Evolutionary conservation across 345 rosid genomes (phyloP), one percentile per base, ranked within the genome.

Genomic region (Hypericum androsaemum): DNA sequence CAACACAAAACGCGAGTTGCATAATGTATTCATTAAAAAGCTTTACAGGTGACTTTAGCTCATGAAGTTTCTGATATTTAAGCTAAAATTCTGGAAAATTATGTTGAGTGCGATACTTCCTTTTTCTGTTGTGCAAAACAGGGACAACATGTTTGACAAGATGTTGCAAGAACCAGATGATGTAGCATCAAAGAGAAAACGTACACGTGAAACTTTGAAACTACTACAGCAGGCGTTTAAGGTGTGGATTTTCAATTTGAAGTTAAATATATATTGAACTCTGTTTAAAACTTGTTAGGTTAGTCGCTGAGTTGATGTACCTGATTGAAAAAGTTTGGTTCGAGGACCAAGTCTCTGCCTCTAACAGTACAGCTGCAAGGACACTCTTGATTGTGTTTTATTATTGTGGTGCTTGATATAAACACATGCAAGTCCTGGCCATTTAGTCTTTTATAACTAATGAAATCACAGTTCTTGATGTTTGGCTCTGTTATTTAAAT

Each of bases 81-180:
- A 3, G n/a, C 44, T 15, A 35, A 8, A 36, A 12, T n/a, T 46
- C 1, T 45, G n/a, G 5, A 36, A 9, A 11, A 7, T 10, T n/a
- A 6, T 43, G 38, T 54, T 64, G 15, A 62, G 16, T 43, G 16
- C 35, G 41, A 16, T 41, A 39, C 53, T 36, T 38, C 15, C 38
- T 55, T n/a, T 35, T 46, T 54, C 41, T 73, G 12, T 11, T 53
- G 48, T 66, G 44, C 61, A 37, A 56, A 69, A 60, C 81, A 88
- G 99, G 57, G 99, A 94, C 59, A 88, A 86, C 75, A 75, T 94
- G 61, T 94, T 94, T 57, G 97, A 94, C 71, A 97, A 94, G 79
- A 83, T 94, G 96, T 63, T 94, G 67, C 99, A 88, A 80, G 99
- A 94, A 70, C 89, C 97, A 55, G 92, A 79, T 14, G 99, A 86